Base-by-base conservation (phyloP, 371 early-diverging fungal species). In the Neoconidiobolus thromboides region DNA sequence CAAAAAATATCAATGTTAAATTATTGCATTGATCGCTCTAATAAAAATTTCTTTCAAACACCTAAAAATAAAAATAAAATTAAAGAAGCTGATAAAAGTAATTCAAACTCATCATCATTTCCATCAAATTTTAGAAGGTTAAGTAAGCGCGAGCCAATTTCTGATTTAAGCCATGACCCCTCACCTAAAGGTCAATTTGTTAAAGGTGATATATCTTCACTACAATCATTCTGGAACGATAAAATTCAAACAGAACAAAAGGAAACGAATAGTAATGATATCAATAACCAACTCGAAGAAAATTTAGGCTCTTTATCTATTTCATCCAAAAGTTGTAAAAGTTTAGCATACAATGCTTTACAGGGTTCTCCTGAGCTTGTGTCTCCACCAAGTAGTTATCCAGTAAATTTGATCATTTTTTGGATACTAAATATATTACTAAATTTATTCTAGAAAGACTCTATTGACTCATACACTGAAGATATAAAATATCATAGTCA, bases 1-100 rank as follows among this genome's bases (percentile, higher is more conserved):
- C 93, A 93, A 74, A 93, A 93, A 60, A 67, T 93, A n/a, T 78
- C 83, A 53, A 89, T 93, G 91, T 65, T 93, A 46, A 90, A 91
- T 63, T 89, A 85, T 63, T 91, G 92, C 67, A 77, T 84, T 43
- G 65, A 71, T n/a, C 76, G 40, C n/a, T 51, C 46, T 15, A 60
- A 60, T 14, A 57, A 61, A 47, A 51, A 51, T 1, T 55, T 64
- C 1, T 58, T 57, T 36, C 62, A 65, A 3, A 42, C 56, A 12
- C 67, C 67, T 42, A 60, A 68, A 7, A 61, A 37, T n/a, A 47
- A 53, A 26, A 60, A 60, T 14, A 57, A 61, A 47, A 51, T 53
- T 1, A 50, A 64, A 1, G 57, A 60, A 36, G 63, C 64, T 3
- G 42, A 55, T n/a, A 68, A 68, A 46, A 60, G 69, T 10, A 61